These are phyloP conservation scores for Neopestalotiopsis sp. DNA, from an alignment of 2,329 filamentous ascomycete genomes.

Conservation along the genomic window DNA sequence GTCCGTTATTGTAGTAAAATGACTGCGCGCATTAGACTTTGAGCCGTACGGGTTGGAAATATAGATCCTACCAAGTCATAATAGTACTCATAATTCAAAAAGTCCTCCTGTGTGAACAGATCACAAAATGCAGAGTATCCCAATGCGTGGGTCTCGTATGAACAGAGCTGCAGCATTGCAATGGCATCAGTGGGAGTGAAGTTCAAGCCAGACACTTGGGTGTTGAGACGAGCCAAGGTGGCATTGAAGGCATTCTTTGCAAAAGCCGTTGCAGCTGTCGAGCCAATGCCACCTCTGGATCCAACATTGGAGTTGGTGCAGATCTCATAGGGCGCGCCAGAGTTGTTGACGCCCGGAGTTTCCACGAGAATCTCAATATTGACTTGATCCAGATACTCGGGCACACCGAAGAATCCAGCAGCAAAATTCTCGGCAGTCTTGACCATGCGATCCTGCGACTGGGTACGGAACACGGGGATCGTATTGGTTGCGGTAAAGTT, in stretches of 20 bases:
- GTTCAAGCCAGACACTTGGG: constrained; percentile 33
- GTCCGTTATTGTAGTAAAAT: constrained; percentile 40
- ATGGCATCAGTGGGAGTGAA: constrained; percentile 42
- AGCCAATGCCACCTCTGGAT: constrained; percentile 32
- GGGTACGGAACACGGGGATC: constrained; percentile 43
- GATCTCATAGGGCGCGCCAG: constrained; percentile 35
- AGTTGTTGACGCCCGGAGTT: constrained; percentile 34
- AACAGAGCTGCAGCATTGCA: constrained; percentile 45
- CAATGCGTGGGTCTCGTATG: constrained; percentile 41
- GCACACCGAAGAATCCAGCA: constrained; percentile 40
- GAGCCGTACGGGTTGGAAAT: no score
- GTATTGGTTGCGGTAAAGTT: constrained; percentile 45
- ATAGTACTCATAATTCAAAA: constrained; percentile 49
- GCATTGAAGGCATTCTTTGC: constrained; percentile 34
- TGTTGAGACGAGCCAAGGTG: constrained; percentile 35
- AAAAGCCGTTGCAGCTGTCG: constrained; percentile 28
- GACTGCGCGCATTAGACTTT: constrained; percentile 21
- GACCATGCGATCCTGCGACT: constrained; percentile 40
- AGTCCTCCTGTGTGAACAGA: constrained; percentile 48
- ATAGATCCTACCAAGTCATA: constrained; percentile 43
- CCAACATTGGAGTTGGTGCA: constrained; percentile 33
- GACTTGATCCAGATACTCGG: constrained; percentile 38
- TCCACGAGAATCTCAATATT: constrained; percentile 42
- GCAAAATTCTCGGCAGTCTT: constrained; percentile 39
- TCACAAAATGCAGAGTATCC: constrained; percentile 49